Conservation (phyloP, 2,329 filamentous ascomycete genomes). For the Colletotrichum sp. region DNA sequence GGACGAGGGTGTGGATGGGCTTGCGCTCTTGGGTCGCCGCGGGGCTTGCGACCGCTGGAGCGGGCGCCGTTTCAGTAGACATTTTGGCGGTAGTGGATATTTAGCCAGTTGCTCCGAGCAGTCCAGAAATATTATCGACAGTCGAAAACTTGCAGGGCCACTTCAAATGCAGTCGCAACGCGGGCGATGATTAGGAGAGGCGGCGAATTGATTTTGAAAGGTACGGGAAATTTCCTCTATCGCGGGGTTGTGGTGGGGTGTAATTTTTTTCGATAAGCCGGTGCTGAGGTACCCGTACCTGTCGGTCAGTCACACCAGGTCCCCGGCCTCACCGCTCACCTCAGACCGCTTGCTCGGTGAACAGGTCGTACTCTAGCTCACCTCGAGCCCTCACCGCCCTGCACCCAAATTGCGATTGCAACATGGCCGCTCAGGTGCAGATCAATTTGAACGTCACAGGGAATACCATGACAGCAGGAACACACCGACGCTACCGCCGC, state of each 20-base stretch:
- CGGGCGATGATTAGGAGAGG: not conserved
- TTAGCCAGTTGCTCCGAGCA: not conserved
- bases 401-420: not conserved
- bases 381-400: not conserved
- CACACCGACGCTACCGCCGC: not conserved
- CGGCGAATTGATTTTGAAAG: constrained; percentile 16
- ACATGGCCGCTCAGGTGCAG: not conserved
- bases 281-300: not conserved
- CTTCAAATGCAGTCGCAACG: not conserved
- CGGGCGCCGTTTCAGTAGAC: constrained; percentile 3
- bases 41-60: constrained; percentile 7
- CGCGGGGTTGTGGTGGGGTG: constrained; percentile 22
- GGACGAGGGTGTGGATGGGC: constrained; percentile 79
- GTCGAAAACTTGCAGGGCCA: not conserved
- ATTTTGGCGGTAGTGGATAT: not conserved
- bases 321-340: not conserved
- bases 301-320: not conserved
- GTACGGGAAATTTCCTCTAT: constrained; percentile 21
- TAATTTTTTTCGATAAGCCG: constrained; percentile 8
- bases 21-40: constrained; percentile 48
- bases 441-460: not conserved
- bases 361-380: not conserved
- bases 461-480: not conserved
- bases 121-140: not conserved
- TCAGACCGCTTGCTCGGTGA: not conserved